Base-by-base conservation (phyloP, 371 early-diverging fungal species). In the Choanephora cucurbitarum region DNA sequence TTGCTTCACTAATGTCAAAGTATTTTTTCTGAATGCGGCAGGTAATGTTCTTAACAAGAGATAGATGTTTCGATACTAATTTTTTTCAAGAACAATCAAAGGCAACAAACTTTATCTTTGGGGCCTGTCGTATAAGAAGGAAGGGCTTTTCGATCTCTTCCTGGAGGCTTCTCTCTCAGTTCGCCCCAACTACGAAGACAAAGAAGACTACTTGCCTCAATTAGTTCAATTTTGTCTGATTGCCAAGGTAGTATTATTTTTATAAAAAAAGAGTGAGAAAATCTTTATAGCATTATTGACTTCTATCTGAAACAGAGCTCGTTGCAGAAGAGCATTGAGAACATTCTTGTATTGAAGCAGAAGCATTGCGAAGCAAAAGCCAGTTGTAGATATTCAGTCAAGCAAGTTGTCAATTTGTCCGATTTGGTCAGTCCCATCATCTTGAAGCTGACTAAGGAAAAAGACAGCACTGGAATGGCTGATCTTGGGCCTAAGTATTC, bases 11-110 rank as follows among this genome's bases (percentile, higher is more conserved):
- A 47, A 52, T 17, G 34, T 60, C 1, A 54, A 59, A 31, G 46
- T 59, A 10, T 48, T 60, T 54, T 60, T 60, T 37, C 14, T 53
- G 7, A 17, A 54, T 49, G 54, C 49, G n/a, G 49, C 60, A 54
- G 60, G 54, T 60, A 58, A 44, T 45, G 17, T 44, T 42, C 43
- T 28, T 28, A 28, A 28, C 28, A 28, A 28, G 28, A 28, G 28
- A 28, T 28, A 28, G 28, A 28, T 28, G 28, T 28, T 28, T 28
- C 28, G 7, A 28, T 28, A 28, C 28, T 28, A 28, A 28, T 28
- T 37, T 54, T 54, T 44, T 23, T 44, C 49, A 33, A 37, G 39
- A 44, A 50, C 28, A 57, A 51, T 50, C 17, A 44, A 4, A 41
- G 28, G 28, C 28, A 28, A 28, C 28, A 28, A 57, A 45, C 34